Percentiles rank a stretch among this genome's conserved stretches.
Conservation (phyloP, 2,329 filamentous ascomycete species). For the Remersonia thermophila region DNA sequence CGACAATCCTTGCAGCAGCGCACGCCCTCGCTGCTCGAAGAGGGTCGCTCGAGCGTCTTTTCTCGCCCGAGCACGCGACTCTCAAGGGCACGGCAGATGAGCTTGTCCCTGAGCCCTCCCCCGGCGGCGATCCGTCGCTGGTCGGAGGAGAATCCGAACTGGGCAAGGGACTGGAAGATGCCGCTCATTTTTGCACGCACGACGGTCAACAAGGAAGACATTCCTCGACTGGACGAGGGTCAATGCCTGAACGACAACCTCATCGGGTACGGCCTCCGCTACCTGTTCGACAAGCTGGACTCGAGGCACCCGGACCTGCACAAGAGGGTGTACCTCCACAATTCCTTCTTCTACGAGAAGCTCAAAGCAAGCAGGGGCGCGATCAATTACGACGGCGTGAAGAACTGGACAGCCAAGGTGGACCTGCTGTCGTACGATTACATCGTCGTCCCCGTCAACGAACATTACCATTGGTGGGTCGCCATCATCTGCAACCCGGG, state of each 20-base stretch:
- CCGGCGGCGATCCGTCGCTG: conserved; percentile 25
- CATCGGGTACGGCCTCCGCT: conserved; percentile 75
- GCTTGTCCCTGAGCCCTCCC: neutral
- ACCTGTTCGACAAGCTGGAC: conserved; percentile 51
- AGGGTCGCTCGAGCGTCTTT: too few species aligned
- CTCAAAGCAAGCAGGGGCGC: conserved; percentile 49
- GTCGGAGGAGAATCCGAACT: conserved; percentile 38
- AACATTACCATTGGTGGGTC: conserved; percentile 81
- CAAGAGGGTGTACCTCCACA: conserved; percentile 72
- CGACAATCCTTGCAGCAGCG: too few species aligned
- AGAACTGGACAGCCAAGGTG: conserved; percentile 74
- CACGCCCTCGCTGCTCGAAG: too few species aligned
- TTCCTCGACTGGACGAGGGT: conserved; percentile 66
- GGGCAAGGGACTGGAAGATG: conserved; percentile 40
- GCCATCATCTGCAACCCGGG: conserved; percentile 87
- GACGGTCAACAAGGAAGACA: conserved; percentile 58
- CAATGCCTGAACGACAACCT: conserved; percentile 89
- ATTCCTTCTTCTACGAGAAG: conserved; percentile 79
- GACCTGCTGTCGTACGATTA: conserved; percentile 81
- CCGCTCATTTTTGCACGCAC: conserved; percentile 55
- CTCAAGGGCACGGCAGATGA: conserved; percentile 2
- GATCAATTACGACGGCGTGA: conserved; percentile 77
- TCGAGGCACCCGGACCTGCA: conserved; percentile 41
- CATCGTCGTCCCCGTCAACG: conserved; percentile 84
- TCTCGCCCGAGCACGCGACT: conserved; percentile 1